Percentiles rank a stretch among this genome's conserved stretches.
Conservation (phyloP, 169 alveolate genomes). For the Plasmodium knowlesi region DNA sequence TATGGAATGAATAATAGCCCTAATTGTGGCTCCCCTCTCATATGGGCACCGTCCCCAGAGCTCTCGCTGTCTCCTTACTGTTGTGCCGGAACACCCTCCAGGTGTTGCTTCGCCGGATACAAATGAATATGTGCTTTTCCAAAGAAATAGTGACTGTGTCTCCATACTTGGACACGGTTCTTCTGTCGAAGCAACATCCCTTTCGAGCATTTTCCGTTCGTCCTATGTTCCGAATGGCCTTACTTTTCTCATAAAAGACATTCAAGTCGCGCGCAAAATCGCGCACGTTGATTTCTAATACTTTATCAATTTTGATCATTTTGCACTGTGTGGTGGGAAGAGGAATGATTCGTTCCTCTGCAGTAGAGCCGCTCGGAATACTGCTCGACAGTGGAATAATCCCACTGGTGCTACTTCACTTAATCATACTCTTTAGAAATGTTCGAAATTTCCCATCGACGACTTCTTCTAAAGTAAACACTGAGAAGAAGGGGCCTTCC, state of each 20-base stretch:
- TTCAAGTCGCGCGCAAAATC: conserved; percentile 29
- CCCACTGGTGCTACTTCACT: background rate
- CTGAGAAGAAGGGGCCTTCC: background rate
- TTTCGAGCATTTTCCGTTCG: conserved; percentile 2
- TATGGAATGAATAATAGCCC: background rate
- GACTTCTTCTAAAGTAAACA: background rate
- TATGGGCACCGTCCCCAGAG: background rate
- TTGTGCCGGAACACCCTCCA: conserved; percentile 50
- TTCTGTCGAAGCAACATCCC: background rate
- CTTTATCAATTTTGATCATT: conserved; percentile 45
- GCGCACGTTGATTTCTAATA: conserved; percentile 24
- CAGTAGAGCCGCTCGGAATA: background rate
- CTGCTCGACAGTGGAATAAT: background rate
- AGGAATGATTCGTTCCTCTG: background rate
- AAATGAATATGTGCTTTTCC: conserved; percentile 43
- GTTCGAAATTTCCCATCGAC: background rate
- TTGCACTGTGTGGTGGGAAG: background rate
- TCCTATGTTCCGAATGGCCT: conserved; percentile 13
- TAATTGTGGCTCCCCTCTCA: background rate
- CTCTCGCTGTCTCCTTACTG: conserved; percentile 11
- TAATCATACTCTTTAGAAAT: background rate
- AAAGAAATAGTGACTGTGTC: conserved; percentile 37
- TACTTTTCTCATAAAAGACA: conserved; percentile 17
- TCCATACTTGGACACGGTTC: conserved; percentile 30
- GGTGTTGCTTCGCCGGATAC: background rate